Conservation (phyloP, 305 asterid genomes). For the Striga hermonthica region DNA sequence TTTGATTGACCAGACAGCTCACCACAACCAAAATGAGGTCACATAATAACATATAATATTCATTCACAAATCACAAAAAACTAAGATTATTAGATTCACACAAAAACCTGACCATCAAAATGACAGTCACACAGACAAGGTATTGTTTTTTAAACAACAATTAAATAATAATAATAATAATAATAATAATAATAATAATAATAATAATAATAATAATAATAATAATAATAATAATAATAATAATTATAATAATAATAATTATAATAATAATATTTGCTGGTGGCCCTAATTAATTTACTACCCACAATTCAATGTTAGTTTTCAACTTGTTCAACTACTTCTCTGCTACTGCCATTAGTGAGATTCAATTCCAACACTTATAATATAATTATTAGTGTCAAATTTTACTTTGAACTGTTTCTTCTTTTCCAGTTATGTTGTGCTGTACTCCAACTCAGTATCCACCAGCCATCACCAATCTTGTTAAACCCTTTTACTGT, state of each 20-base stretch:
- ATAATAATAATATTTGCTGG: too few relatives aligned
- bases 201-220: too few relatives aligned
- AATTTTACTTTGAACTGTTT: not conserved
- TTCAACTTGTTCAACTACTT: constrained; percentile 41
- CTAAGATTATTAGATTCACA: not conserved
- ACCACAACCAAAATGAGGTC: not conserved
- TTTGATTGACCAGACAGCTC: constrained; percentile 1
- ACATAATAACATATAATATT: not conserved
- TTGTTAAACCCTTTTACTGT: too few relatives aligned
- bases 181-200: too few relatives aligned
- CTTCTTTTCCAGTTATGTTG: not conserved
- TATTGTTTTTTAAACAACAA: too few relatives aligned
- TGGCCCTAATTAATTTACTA: constrained; percentile 37
- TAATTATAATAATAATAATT: too few relatives aligned
- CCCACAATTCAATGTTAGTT: constrained; percentile 37
- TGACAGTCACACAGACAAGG: too few relatives aligned
- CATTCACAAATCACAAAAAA: not conserved
- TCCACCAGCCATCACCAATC: not conserved
- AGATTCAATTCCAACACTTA: constrained; percentile 34
- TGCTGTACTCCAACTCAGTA: constrained; percentile 15
- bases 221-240: too few relatives aligned
- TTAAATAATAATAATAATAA: too few relatives aligned
- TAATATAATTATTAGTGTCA: not conserved
- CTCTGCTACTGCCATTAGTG: constrained; percentile 41
- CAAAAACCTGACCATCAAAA: not conserved